Evolutionary conservation across 2,329 filamentous ascomycete species (phyloP).

Genomic region (Ceratocystis alfenasii): DNA sequence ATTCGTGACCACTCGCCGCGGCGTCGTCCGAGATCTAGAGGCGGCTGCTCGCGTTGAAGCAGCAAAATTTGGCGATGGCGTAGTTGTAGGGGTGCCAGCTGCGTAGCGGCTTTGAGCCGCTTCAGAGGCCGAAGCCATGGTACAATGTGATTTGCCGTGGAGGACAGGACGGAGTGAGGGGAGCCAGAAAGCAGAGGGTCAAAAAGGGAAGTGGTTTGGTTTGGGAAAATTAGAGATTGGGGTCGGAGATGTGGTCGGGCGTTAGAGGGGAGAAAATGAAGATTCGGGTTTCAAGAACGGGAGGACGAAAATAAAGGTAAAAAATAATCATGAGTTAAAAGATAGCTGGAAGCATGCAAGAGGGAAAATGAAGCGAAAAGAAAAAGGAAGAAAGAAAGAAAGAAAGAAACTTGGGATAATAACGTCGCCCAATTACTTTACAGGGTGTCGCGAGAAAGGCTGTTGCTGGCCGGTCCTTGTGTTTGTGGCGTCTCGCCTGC

Average conservation of each 20-base stretch:
- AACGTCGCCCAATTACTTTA: neutral
- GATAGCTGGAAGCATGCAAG: neutral
- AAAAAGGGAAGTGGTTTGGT: neutral
- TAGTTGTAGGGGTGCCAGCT: constrained; percentile 13
- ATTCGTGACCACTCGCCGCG: constrained; percentile 20
- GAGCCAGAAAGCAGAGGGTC: too few species aligned
- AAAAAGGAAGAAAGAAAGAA: neutral
- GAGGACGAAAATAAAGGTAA: neutral
- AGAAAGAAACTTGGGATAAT: neutral
- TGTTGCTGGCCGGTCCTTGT: neutral
- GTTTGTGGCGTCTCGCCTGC: neutral
- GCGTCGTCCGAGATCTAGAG: constrained; percentile 15
- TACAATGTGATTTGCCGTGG: too few species aligned
- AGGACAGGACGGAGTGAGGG: too few species aligned
- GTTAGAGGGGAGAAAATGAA: neutral
- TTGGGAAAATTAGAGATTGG: neutral
- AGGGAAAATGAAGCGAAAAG: neutral
- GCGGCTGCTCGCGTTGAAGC: constrained; percentile 18
- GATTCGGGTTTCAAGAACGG: neutral
- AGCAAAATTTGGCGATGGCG: constrained; percentile 15
- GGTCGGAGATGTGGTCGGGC: neutral
- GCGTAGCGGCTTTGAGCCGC: constrained; percentile 19
- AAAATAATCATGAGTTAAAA: neutral
- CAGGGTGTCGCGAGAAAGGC: constrained; percentile 7
- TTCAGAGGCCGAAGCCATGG: constrained; percentile 16